Evolutionary conservation across 768 basidiomycete genomes (phyloP).

Genomic region (Boletus patriciae): DNA sequence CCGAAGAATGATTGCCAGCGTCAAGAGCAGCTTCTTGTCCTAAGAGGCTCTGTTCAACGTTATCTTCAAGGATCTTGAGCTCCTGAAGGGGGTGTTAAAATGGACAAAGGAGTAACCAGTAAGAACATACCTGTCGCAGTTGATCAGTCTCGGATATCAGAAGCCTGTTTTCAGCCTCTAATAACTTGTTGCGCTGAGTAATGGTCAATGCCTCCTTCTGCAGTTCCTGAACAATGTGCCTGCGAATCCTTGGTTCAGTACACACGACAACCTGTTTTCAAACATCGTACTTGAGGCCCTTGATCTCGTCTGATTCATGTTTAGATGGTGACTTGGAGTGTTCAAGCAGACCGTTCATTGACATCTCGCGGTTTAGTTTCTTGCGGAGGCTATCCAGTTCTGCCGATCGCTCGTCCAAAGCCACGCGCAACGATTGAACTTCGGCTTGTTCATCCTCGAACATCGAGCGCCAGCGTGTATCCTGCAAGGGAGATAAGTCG

Average conservation of each 20-base stretch:
- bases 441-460: conserved; percentile 34
- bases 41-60: conserved; percentile 60
- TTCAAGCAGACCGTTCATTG: conserved; percentile 42
- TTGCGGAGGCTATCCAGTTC: conserved; percentile 62
- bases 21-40: conserved; percentile 47
- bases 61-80: conserved; percentile 74
- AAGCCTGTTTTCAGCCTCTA: conserved; percentile 75
- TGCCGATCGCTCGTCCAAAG: conserved; percentile 39
- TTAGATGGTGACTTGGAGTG: conserved; percentile 42
- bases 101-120: not conserved
- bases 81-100: conserved; percentile 46
- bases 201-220: conserved; percentile 73
- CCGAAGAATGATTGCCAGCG: conserved; percentile 18
- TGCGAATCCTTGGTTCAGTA: conserved; percentile 27
- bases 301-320: conserved; percentile 65
- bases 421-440: conserved; percentile 31
- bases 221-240: conserved; percentile 86
- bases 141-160: conserved; percentile 58
- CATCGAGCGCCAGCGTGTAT: conserved; percentile 28
- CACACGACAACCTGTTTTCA: not conserved
- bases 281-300: conserved; percentile 68
- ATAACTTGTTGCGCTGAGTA: conserved; percentile 63
- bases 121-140: conserved; percentile 59
- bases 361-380: conserved; percentile 57
- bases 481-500: conserved; percentile 17